Conservation (phyloP, 345 rosid species). For the Syzygium aqueum region DNA sequence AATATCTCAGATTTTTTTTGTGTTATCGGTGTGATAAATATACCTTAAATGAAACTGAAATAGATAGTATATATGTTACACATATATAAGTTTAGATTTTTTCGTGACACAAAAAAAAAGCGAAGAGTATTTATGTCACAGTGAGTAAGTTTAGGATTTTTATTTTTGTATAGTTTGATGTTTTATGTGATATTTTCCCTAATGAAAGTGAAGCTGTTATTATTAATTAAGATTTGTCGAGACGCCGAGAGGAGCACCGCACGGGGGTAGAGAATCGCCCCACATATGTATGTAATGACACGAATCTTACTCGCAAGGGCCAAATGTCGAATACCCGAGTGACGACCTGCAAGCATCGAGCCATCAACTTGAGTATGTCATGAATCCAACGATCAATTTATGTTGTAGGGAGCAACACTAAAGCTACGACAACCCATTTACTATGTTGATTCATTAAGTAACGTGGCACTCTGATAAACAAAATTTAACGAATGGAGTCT, state of each 20-base stretch:
- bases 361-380: neutral
- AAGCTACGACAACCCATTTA: neutral
- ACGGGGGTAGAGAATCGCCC: neutral
- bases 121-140: too few species aligned
- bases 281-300: neutral
- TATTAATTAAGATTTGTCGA: neutral
- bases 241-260: neutral
- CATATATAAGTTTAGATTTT: too few species aligned
- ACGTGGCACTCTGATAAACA: neutral
- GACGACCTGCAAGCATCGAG: fast-evolving
- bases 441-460: neutral
- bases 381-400: neutral
- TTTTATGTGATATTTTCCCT: neutral
- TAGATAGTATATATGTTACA: too few species aligned
- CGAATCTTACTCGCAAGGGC: fast-evolving
- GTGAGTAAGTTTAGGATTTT: too few species aligned
- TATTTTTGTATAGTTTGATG: too few species aligned
- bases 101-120: too few species aligned
- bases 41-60: too few species aligned
- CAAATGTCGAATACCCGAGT: neutral
- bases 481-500: neutral
- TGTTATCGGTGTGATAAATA: too few species aligned
- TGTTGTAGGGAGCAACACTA: neutral
- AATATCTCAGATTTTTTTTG: too few species aligned
- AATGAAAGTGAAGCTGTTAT: neutral